These are phyloP conservation scores for Fusarium papillatum DNA, from an alignment of 2,329 filamentous ascomycete genomes.

Conservation along the genomic window DNA sequence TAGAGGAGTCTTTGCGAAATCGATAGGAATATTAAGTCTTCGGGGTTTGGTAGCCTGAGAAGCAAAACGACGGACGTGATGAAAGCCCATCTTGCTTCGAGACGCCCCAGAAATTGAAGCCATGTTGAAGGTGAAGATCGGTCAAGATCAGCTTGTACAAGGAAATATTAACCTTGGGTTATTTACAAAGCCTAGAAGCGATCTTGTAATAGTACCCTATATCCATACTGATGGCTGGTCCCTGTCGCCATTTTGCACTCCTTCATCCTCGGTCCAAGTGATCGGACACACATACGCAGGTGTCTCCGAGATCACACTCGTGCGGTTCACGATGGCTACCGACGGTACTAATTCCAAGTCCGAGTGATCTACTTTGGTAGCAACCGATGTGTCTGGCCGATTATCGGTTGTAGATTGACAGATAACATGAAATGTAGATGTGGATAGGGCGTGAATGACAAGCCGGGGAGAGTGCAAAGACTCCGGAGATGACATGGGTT, in stretches of 20 bases:
- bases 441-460: not conserved
- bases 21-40: not conserved
- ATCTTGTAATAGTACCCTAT: not conserved
- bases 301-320: not conserved
- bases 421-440: not conserved
- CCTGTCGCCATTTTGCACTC: not conserved
- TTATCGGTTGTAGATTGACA: not conserved
- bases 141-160: not conserved
- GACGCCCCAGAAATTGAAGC: not conserved
- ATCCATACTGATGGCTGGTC: not conserved
- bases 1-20: slow-evolving; percentile 6
- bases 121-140: not conserved
- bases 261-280: not conserved
- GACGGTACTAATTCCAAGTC: not conserved
- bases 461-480: not conserved
- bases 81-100: not conserved
- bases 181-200: not conserved
- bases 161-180: not conserved
- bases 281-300: not conserved
- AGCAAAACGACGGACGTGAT: not conserved
- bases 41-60: not conserved
- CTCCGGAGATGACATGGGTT: not conserved
- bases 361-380: not conserved
- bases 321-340: not conserved
- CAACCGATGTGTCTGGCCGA: not conserved